Base-by-base conservation (phyloP, 495 filamentous ascomycete genomes). In the Chaetomium fimeti region DNA sequence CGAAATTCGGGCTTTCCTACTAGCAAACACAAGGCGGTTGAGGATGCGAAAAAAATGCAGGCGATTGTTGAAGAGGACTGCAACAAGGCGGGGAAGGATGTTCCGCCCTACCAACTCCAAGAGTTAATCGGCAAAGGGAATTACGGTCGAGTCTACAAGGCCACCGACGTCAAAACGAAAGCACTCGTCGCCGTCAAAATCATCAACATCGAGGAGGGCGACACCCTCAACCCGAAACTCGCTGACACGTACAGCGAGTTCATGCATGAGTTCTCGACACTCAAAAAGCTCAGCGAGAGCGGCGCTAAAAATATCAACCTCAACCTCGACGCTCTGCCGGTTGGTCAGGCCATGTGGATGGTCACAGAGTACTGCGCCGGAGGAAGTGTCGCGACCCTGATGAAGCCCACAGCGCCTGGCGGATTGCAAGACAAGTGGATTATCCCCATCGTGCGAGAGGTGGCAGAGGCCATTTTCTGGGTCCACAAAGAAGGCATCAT, bases 111-210 rank as follows among this genome's bases (percentile, higher is more conserved):
- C 67, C 86, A 85, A 15, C 91, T 98, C 47, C 81, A 89, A 43
- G 93, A 98, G 74, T 78, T 98, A 61, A 93, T 97, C 63, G 94
- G 94, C 22, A 98, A 97, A 75, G 94, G 94, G n/a, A 88, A 88
- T 5, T 98, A 91, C 77, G 95, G 94, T 20, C 87, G 93, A 42
- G 94, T 98, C 11, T 98, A 93, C 82, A 96, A 94, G 75, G 91
- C 74, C 32, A 86, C 70, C 64, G 88, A 79, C 75, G 76, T 76
- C 76, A 81, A 76, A 52, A 78, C 83, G n/a, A 81, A 84, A 27
- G 75, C 82, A 22, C 72, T 93, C 24, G 91, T 97, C 4, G 95
- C 95, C 5, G 87, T 98, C 72, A 98, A 98, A 73, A 93, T 97
- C 63, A 87, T 97, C 71, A 91, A 97, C 71, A 88, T 97, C n/a